Evolutionary conservation across 371 early-diverging fungal genomes (phyloP).

Genomic region (Nematocida homosporus): DNA sequence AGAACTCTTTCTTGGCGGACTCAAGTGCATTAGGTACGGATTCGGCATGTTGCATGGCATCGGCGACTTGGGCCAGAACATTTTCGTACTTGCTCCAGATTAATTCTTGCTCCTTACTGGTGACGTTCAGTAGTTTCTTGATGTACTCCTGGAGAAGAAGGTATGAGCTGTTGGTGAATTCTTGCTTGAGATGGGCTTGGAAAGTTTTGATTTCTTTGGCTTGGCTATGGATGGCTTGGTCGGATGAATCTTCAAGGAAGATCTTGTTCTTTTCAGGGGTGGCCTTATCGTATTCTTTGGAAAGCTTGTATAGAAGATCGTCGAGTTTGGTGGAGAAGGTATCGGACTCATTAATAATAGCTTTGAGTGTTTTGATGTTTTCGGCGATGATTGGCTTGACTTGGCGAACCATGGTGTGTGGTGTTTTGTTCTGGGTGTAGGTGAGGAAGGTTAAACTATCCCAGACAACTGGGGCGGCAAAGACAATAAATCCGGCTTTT

Average conservation of each 20-base stretch:
- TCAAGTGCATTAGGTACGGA: conserved; percentile 16
- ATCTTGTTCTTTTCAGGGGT: conserved; percentile 21
- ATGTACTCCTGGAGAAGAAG: conserved; percentile 5
- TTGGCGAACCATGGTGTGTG: neutral
- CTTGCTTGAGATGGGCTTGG: neutral
- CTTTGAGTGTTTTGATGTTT: conserved; percentile 11
- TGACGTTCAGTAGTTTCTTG: neutral
- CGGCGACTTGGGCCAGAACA: conserved; percentile 9
- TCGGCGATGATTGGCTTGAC: conserved; percentile 6
- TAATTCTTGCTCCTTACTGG: neutral
- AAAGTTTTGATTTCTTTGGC: neutral
- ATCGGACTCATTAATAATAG: conserved; percentile 2
- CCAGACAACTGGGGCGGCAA: conserved; percentile 15
- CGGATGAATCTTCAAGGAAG: conserved; percentile 12
- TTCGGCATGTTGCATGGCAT: neutral
- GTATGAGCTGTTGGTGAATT: neutral
- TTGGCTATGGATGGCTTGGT: conserved; percentile 25
- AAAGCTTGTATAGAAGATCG: neutral
- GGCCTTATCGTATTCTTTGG: neutral
- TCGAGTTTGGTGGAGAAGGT: neutral
- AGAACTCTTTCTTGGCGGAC: conserved; percentile 7
- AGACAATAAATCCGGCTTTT: conserved; percentile 32
- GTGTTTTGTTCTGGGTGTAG: neutral
- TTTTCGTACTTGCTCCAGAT: conserved; percentile 27
- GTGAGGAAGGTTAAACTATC: conserved; percentile 12